phyloP scores from a whole-genome alignment of 768 basidiomycete species.

The Kwoniella heveanensis region DNA sequence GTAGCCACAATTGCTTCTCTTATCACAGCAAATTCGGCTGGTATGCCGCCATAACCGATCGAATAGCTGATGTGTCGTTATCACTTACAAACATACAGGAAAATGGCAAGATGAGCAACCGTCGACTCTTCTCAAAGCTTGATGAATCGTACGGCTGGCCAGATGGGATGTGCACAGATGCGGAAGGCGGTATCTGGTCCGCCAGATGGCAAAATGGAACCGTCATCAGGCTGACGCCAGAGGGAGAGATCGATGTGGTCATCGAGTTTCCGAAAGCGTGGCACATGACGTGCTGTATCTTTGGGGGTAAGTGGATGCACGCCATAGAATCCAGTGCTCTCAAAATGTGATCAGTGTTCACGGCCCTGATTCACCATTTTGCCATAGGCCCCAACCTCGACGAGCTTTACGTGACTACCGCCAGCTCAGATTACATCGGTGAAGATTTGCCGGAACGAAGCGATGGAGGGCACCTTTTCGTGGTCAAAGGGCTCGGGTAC shows the following conservation, averaged over 20 bases:
- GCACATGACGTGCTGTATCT: slow-evolving; percentile 39
- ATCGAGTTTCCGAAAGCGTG: slow-evolving; percentile 31
- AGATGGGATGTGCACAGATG: slow-evolving; percentile 22
- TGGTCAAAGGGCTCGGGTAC: slow-evolving; percentile 5
- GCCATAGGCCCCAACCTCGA: slow-evolving; percentile 14
- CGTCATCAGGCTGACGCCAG: slow-evolving; percentile 7
- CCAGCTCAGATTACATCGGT: slow-evolving; percentile 9
- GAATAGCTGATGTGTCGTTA: background rate
- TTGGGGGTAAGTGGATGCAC: slow-evolving; percentile 19
- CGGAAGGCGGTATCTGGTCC: slow-evolving; percentile 12
- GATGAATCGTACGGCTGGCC: slow-evolving; percentile 4
- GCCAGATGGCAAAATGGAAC: slow-evolving; percentile 19
- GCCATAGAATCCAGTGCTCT: too few species aligned
- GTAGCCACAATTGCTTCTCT: too few species aligned
- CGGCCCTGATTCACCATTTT: too few species aligned
- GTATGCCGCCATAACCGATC: too few species aligned
- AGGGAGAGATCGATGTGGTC: slow-evolving; percentile 27
- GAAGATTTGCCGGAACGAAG: slow-evolving; percentile 10
- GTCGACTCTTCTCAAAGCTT: background rate
- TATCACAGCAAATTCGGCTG: too few species aligned
- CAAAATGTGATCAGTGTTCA: too few species aligned
- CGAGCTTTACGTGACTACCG: slow-evolving; percentile 12
- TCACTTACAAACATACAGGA: background rate
- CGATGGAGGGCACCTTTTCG: slow-evolving; percentile 13
- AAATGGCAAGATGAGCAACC: slow-evolving; percentile 10